Evolutionary conservation across 192 early-diverging fungal species (phyloP).

Genomic region (Kappamyces sp.): DNA sequence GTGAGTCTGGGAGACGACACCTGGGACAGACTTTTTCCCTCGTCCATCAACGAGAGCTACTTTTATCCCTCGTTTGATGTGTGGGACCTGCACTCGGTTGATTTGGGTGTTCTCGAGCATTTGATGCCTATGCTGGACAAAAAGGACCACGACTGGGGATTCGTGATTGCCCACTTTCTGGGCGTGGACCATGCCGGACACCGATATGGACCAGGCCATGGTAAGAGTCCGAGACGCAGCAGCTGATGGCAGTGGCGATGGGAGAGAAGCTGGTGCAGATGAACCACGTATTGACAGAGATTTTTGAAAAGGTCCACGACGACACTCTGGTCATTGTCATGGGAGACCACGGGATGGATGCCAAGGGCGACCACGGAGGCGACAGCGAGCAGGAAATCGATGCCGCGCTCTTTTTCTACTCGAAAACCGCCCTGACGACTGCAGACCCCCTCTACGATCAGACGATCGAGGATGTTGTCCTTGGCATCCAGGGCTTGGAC

Average conservation of each 20-base stretch:
- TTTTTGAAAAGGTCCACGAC: constrained; percentile 62
- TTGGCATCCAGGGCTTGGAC: constrained; percentile 10
- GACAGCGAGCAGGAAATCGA: constrained; percentile 87
- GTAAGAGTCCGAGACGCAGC: no score
- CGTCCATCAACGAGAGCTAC: constrained; percentile 41
- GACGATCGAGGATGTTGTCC: not conserved
- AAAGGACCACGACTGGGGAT: constrained; percentile 54
- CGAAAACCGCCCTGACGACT: constrained; percentile 31
- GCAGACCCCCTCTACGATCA: constrained; percentile 9
- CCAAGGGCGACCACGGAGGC: constrained; percentile 93
- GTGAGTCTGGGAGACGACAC: constrained; percentile 93
- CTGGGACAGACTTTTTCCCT: constrained; percentile 84
- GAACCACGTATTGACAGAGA: constrained; percentile 65
- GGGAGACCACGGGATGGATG: constrained; percentile 97
- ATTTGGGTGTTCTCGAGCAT: constrained; percentile 72
- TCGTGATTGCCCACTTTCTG: constrained; percentile 86
- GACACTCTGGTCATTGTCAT: constrained; percentile 82
- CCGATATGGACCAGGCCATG: constrained; percentile 78
- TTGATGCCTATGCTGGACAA: constrained; percentile 39
- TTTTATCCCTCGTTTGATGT: constrained; percentile 61
- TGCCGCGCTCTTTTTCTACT: constrained; percentile 79
- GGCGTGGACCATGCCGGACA: constrained; percentile 94
- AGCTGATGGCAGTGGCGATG: constrained; percentile 52
- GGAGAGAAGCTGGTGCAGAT: constrained; percentile 78
- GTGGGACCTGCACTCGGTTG: constrained; percentile 89